A percentile compares a stretch with the other conserved stretches of the same genome.
phyloP scores from a whole-genome alignment of 1,284 basidiomycete species.

The Boletus sp. region DNA sequence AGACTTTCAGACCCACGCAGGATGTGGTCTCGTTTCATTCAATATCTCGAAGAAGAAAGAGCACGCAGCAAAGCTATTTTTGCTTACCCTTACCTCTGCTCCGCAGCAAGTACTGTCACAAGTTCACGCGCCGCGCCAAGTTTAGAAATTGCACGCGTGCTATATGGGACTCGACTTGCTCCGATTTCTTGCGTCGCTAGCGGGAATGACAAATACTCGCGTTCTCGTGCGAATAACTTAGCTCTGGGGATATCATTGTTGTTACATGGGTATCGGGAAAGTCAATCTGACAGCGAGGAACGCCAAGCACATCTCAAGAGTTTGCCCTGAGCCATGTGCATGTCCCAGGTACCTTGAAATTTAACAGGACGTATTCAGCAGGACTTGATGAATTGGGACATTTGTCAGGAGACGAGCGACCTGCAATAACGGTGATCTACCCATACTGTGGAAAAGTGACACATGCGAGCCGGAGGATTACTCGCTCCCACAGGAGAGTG shows the following conservation, averaged over 20 bases:
- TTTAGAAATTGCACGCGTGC: neutral
- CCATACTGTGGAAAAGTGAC: neutral
- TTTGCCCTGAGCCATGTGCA: neutral
- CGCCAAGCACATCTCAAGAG: neutral
- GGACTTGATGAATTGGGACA: neutral
- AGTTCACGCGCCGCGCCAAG: neutral
- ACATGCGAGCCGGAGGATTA: neutral
- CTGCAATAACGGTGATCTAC: neutral
- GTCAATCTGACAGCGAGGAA: neutral
- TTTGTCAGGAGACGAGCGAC: neutral
- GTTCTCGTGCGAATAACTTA: neutral
- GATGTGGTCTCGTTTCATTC: neutral
- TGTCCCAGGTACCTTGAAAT: neutral
- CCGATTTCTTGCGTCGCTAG: too few species aligned
- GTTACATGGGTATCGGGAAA: neutral
- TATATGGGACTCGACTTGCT: neutral
- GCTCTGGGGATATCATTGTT: neutral
- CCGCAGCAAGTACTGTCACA: neutral
- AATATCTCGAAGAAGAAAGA: neutral
- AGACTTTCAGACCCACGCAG: neutral
- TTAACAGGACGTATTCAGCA: neutral
- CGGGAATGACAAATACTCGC: neutral
- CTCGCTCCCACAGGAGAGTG: neutral
- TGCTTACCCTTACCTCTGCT: neutral
- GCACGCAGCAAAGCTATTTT: neutral